These are phyloP conservation scores for Curvularia eragrostidis DNA, from an alignment of 2,329 filamentous ascomycete species.

Conservation along the genomic window DNA sequence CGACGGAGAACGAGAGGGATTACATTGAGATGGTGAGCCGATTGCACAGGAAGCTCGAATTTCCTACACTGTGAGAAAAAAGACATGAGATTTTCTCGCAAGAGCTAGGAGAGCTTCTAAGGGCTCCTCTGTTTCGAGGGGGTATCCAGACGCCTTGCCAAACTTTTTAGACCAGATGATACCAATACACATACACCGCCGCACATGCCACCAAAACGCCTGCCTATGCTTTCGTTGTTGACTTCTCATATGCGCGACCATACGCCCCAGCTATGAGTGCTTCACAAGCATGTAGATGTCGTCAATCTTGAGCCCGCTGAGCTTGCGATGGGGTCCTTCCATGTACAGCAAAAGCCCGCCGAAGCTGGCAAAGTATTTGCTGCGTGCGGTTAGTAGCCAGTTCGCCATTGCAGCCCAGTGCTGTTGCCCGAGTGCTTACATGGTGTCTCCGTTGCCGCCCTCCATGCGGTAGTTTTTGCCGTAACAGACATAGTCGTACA, in stretches of 20 bases:
- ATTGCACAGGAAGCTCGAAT: slow-evolving; percentile 80
- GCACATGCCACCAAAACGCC: slow-evolving; percentile 39
- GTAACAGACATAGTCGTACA: slow-evolving; percentile 87
- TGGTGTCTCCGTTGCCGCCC: slow-evolving; percentile 81
- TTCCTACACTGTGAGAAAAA: slow-evolving; percentile 60
- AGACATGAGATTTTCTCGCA: slow-evolving; percentile 6
- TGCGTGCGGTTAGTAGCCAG: slow-evolving; percentile 53
- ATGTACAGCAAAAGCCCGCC: slow-evolving; percentile 89
- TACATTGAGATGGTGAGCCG: slow-evolving; percentile 77
- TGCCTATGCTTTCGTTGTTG: slow-evolving; percentile 34
- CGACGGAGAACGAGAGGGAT: slow-evolving; percentile 76
- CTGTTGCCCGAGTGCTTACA: slow-evolving; percentile 65
- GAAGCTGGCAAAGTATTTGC: slow-evolving; percentile 93
- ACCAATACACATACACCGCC: slow-evolving; percentile 30
- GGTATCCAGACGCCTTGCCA: slow-evolving; percentile 44
- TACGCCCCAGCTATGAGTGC: slow-evolving; percentile 65
- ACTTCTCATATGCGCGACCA: slow-evolving; percentile 1
- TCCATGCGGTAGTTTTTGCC: slow-evolving; percentile 91
- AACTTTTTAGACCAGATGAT: slow-evolving; percentile 39
- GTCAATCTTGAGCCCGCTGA: slow-evolving; percentile 89
- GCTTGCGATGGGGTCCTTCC: slow-evolving; percentile 93
- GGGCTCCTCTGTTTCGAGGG: slow-evolving; percentile 24
- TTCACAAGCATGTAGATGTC: slow-evolving; percentile 93
- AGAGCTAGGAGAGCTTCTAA: slow-evolving; percentile 15
- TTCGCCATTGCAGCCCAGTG: neutral